phyloP scores from a whole-genome alignment of 2,329 filamentous ascomycete genomes.

The Lithohypha guttulata region DNA sequence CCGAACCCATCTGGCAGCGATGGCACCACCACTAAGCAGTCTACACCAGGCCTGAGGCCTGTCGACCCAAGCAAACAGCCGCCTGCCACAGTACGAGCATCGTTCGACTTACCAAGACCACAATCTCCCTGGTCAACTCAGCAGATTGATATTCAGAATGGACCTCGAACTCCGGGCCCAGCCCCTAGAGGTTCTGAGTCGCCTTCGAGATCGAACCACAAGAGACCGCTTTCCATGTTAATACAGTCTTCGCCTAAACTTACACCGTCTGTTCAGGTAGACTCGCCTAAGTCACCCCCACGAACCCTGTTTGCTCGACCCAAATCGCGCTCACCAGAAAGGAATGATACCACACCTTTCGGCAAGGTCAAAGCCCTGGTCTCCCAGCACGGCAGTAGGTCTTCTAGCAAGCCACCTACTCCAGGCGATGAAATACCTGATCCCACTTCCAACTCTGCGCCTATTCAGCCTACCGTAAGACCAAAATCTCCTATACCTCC shows the following conservation, averaged over 20 bases:
- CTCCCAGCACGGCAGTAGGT: slow-evolving; percentile 19
- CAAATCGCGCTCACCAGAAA: slow-evolving; percentile 19
- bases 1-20: slow-evolving; percentile 9
- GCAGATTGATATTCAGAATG: slow-evolving; percentile 19
- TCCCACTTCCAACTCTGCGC: not conserved
- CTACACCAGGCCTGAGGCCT: slow-evolving; percentile 15
- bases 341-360: slow-evolving; percentile 16
- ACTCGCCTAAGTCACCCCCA: slow-evolving; percentile 35
- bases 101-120: slow-evolving; percentile 33
- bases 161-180: slow-evolving; percentile 21
- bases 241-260: slow-evolving; percentile 32
- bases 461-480: slow-evolving; percentile 2
- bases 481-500: slow-evolving; percentile 46
- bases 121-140: slow-evolving; percentile 29
- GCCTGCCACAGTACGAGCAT: slow-evolving; percentile 26
- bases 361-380: slow-evolving; percentile 18
- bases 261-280: slow-evolving; percentile 32
- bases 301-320: slow-evolving; percentile 23
- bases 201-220: slow-evolving; percentile 54
- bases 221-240: slow-evolving; percentile 35
- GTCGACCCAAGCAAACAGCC: slow-evolving; percentile 26
- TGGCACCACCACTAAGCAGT: slow-evolving; percentile 16
- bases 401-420: slow-evolving; percentile 25
- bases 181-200: slow-evolving; percentile 25
- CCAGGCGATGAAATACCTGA: slow-evolving; percentile 22